Base-by-base conservation (phyloP, 2,329 filamentous ascomycete species). In the Trematosphaeria pertusa region DNA sequence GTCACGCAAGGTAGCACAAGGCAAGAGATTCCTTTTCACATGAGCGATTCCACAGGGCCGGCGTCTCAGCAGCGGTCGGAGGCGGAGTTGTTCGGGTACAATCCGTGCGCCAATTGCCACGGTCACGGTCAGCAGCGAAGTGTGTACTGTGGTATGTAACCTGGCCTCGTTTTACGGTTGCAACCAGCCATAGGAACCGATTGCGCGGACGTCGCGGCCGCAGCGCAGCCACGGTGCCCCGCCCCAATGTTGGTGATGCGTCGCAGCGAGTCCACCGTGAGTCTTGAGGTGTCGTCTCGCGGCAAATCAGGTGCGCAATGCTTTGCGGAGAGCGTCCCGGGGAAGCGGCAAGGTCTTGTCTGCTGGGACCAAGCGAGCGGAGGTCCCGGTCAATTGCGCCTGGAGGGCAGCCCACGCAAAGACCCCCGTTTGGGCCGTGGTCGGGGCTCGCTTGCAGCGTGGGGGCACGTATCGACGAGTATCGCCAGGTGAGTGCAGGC, bases 21-120 rank as follows among this genome's bases (percentile, higher is more conserved):
- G 54, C 49, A 61, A 59, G 58, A 59, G 53, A 43, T 57, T 62
- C 51, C 48, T 52, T 55, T 64, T 49, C 53, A 61, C 61, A 57
- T 54, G 54, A 51, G 49, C 48, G 43, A 47, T 31, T 48, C 35
- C 30, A 54, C 42, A 54, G 43, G 48, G 44, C 42, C 42, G 61
- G 59, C 58, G 64, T 60, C 60, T 61, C 64, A 61, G 60, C 54
- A 59, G 54, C 46, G 51, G 46, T 50, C 50, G 46, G 56, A 47
- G 54, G 64, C 63, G 66, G 68, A 70, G 43, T 59, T 68, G 64
- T 62, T 70, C 66, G 68, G 68, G 61, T 56, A 57, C 38, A 10
- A 58, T 56, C 46, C 52, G 49, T 45, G 52, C 50, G 52, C 46
- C 53, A 21, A 46, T 55, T 45, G 45, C 40, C 40, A 55, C 50